Percentiles rank a stretch among this genome's conserved stretches.
Evolutionary conservation across 73 alveolate genomes (phyloP).

Genomic region (Tetrahymena elliotti): DNA sequence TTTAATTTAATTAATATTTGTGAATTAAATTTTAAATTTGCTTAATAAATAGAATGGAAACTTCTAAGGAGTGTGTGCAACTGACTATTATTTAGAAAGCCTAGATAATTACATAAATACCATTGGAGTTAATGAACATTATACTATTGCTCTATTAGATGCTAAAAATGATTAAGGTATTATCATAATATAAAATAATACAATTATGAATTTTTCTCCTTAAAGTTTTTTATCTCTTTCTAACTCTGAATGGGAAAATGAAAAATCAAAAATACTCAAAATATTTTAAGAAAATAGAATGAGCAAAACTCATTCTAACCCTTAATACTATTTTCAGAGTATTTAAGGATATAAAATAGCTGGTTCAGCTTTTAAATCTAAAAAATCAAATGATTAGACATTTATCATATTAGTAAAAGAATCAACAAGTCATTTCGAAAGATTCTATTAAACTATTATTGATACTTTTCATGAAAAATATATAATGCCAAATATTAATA

Average conservation of each 20-base stretch:
- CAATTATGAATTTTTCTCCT: neutral
- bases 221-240: neutral
- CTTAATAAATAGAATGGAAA: neutral
- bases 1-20: too few relatives aligned
- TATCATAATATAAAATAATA: neutral
- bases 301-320: neutral
- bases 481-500: neutral
- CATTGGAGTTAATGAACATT: neutral
- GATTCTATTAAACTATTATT: neutral
- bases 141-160: neutral
- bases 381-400: neutral
- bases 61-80: neutral
- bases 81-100: neutral
- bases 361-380: neutral
- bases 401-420: neutral
- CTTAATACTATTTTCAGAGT: neutral
- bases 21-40: too few relatives aligned
- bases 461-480: neutral
- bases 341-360: neutral
- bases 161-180: neutral
- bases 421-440: neutral
- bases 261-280: neutral
- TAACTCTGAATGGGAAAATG: neutral
- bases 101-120: neutral
- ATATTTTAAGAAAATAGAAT: neutral